These are phyloP conservation scores for Dothideomycetes sp. DNA, from an alignment of 2,329 filamentous ascomycete species.

Conservation along the genomic window DNA sequence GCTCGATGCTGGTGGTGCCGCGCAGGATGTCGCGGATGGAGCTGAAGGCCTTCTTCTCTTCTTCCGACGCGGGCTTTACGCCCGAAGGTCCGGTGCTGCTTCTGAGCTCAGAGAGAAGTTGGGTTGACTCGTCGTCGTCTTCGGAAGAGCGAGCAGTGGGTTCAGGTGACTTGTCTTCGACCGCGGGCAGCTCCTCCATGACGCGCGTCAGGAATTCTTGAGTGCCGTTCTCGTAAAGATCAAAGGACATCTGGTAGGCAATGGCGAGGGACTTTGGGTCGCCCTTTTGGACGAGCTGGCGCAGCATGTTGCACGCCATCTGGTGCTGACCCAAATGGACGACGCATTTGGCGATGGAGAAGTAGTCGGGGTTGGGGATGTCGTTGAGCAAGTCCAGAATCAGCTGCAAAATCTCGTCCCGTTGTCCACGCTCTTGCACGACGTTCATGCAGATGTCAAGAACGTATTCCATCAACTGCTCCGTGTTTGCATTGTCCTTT, in stretches of 20 bases:
- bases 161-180: constrained; percentile 36
- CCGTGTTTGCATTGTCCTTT: constrained; percentile 71
- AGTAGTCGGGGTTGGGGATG: constrained; percentile 88
- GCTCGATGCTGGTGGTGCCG: constrained; percentile 84
- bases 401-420: constrained; percentile 74
- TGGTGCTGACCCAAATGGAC: constrained; percentile 90
- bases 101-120: constrained; percentile 48
- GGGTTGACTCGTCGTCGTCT: constrained; percentile 49
- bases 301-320: constrained; percentile 79
- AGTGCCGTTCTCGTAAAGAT: constrained; percentile 96
- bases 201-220: constrained; percentile 94
- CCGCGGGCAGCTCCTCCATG: constrained; percentile 62
- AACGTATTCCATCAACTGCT: constrained; percentile 95
- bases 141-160: constrained; percentile 31
- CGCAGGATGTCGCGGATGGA: constrained; percentile 59
- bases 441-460: constrained; percentile 95
- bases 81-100: constrained; percentile 38
- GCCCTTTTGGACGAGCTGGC: constrained; percentile 68
- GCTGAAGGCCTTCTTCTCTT: constrained; percentile 46
- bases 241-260: constrained; percentile 96
- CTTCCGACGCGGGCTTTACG: constrained; percentile 31
- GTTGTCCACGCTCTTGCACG: constrained; percentile 82
- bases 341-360: constrained; percentile 94
- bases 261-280: constrained; percentile 71
- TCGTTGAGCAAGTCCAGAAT: constrained; percentile 94